Evolutionary conservation across 495 filamentous ascomycete genomes (phyloP).

Genomic region (Aspergillus wentii): DNA sequence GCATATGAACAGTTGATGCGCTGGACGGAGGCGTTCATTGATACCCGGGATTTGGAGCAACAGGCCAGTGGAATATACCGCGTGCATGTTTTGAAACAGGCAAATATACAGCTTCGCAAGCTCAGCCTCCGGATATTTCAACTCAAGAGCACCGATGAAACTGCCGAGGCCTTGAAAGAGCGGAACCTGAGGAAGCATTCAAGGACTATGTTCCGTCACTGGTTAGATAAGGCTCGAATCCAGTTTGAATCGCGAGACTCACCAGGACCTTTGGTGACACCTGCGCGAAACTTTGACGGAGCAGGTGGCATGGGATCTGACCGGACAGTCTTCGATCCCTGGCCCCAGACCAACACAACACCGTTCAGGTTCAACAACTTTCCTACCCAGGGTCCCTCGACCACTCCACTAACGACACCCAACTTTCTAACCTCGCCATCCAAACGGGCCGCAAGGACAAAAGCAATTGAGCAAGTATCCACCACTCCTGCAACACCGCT

Average conservation of each 20-base stretch:
- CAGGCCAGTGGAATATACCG: constrained; percentile 44
- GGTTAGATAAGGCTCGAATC: constrained; percentile 47
- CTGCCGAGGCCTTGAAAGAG: constrained; percentile 49
- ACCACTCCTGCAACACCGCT: constrained; percentile 47
- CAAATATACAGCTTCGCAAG: constrained; percentile 41
- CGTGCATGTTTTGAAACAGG: constrained; percentile 38
- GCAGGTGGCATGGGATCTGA: constrained; percentile 27
- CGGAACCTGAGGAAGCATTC: constrained; percentile 52
- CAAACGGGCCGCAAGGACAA: constrained; percentile 49
- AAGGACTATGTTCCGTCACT: constrained; percentile 53
- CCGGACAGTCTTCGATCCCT: constrained; percentile 30
- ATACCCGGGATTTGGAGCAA: constrained; percentile 40
- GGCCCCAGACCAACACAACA: constrained; percentile 40
- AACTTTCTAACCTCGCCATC: constrained; percentile 55
- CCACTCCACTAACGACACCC: constrained; percentile 45
- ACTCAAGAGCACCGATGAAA: constrained; percentile 38
- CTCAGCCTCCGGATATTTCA: constrained; percentile 50
- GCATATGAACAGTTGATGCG: constrained; percentile 40
- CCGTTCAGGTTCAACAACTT: constrained; percentile 45
- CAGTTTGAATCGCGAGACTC: constrained; percentile 33
- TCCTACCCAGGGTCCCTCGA: constrained; percentile 27
- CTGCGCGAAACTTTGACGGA: constrained; percentile 24
- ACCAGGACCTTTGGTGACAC: constrained; percentile 27
- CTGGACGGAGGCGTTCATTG: constrained; percentile 39
- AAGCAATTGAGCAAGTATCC: constrained; percentile 43